Evolutionary conservation across 495 filamentous ascomycete species (phyloP).

Genomic region (Hypoxylon perforatum): DNA sequence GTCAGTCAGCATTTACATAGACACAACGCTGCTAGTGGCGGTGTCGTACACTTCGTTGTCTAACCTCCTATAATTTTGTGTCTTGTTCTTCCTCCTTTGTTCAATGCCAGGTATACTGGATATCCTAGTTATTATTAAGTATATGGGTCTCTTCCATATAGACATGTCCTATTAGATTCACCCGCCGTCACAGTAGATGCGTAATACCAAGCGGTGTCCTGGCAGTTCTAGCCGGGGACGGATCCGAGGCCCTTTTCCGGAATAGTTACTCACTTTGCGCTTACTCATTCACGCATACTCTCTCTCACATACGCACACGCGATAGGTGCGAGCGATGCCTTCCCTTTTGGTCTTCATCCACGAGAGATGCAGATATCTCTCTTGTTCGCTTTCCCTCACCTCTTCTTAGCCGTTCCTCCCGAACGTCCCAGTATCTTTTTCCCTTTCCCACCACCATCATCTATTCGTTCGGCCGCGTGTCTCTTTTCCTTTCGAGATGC

Average conservation of each 20-base stretch:
- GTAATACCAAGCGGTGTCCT: neutral
- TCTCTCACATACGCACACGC: neutral
- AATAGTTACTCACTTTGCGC: neutral
- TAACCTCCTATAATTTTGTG: neutral
- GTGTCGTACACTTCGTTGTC: neutral
- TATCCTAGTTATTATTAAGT: neutral
- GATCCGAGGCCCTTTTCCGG: neutral
- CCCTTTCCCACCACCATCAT: too few species aligned
- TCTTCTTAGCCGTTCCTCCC: too few species aligned
- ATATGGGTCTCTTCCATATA: neutral
- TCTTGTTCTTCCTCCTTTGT: neutral
- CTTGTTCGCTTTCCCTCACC: neutral
- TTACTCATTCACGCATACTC: neutral
- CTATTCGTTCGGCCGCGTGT: too few species aligned
- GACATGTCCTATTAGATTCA: constrained; percentile 1
- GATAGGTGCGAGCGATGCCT: neutral
- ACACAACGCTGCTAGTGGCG: neutral
- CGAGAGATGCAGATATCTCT: neutral
- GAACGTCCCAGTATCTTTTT: too few species aligned
- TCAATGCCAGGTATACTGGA: neutral
- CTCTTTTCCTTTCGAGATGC: too few species aligned
- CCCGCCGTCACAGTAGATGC: neutral
- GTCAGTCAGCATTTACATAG: too few species aligned
- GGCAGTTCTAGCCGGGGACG: neutral
- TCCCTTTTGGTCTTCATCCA: neutral